phyloP scores from a whole-genome alignment of 768 basidiomycete species.

The Suillus weaverae region DNA sequence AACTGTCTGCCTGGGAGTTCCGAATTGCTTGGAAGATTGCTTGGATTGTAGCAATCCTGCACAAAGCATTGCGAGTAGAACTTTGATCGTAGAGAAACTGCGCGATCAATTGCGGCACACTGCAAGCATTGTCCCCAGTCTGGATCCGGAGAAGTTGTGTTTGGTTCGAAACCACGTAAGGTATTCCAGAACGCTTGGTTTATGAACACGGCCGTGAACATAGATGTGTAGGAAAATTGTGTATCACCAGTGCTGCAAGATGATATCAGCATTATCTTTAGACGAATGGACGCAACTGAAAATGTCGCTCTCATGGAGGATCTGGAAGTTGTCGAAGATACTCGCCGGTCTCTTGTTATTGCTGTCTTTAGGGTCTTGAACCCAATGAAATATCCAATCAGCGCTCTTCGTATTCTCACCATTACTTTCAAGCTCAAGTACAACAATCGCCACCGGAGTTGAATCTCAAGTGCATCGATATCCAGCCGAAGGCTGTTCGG shows the following conservation, averaged over 20 bases:
- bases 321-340: background rate
- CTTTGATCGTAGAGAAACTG: slow-evolving; percentile 39
- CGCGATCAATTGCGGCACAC: slow-evolving; percentile 62
- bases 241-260: slow-evolving; percentile 53
- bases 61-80: slow-evolving; percentile 60
- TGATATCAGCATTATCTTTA: slow-evolving; percentile 8
- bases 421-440: too few species aligned
- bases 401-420: background rate
- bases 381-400: too few species aligned
- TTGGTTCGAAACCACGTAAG: slow-evolving; percentile 59
- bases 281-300: background rate
- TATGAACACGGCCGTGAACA: slow-evolving; percentile 57
- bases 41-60: slow-evolving; percentile 56
- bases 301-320: background rate
- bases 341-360: background rate
- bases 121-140: slow-evolving; percentile 58
- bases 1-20: slow-evolving; percentile 40
- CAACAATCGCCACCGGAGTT: background rate
- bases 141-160: slow-evolving; percentile 54
- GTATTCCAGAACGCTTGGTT: slow-evolving; percentile 58
- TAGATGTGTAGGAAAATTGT: slow-evolving; percentile 56
- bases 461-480: background rate
- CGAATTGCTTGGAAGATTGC: slow-evolving; percentile 59
- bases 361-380: background rate
- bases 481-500: background rate